Percentiles rank a stretch among this genome's conserved stretches.
phyloP scores from a whole-genome alignment of 345 rosid genomes.

The Hibiscus mutabilis region DNA sequence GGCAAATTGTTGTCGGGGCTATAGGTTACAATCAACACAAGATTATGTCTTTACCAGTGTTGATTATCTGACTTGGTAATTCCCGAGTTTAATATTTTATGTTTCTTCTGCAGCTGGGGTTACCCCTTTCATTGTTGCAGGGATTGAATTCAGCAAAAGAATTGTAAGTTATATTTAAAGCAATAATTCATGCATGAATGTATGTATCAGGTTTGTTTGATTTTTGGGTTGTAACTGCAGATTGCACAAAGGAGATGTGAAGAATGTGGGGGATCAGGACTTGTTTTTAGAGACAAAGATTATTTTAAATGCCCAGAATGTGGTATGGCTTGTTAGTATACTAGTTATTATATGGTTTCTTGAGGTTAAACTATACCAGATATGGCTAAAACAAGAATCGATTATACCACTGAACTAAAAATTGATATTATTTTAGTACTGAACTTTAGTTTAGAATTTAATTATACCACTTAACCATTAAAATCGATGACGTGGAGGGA shows the following conservation, averaged over 20 bases:
- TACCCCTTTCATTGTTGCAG: constrained; percentile 74
- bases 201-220: background rate
- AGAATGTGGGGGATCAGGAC: constrained; percentile 69
- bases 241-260: constrained; percentile 71
- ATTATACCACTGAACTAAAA: too few species aligned
- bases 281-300: constrained; percentile 45
- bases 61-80: background rate
- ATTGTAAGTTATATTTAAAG: constrained; percentile 7
- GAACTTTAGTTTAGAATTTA: too few species aligned
- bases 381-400: too few species aligned
- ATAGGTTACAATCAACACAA: constrained; percentile 29
- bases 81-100: background rate
- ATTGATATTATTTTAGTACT: too few species aligned
- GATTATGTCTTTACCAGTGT: background rate
- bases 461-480: too few species aligned
- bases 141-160: constrained; percentile 87
- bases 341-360: background rate
- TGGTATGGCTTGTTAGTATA: background rate
- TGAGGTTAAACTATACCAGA: too few species aligned
- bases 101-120: constrained; percentile 52
- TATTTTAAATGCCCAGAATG: constrained; percentile 2
- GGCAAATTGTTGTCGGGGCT: constrained; percentile 35
- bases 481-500: too few species aligned
- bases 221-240: constrained; percentile 22
- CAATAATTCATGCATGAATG: too few species aligned